Evolutionary conservation across 108 stramenopile species (phyloP).

Genomic region (Nitzschia sp.): DNA sequence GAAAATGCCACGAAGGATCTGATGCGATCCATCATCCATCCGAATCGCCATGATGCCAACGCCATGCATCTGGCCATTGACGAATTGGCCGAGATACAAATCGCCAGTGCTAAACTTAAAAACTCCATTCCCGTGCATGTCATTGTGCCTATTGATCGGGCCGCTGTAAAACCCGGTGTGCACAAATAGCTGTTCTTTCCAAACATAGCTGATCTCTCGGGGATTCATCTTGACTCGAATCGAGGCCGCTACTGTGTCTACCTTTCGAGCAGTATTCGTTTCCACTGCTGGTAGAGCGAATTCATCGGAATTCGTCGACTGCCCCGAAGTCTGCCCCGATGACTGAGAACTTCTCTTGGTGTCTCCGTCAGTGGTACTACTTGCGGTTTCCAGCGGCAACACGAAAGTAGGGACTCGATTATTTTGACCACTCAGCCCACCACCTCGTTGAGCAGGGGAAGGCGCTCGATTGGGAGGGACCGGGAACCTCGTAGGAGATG

Average conservation of each 20-base stretch:
- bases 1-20: constrained; percentile 16
- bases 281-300: too few species aligned
- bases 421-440: not conserved
- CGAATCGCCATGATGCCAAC: constrained; percentile 8
- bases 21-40: not conserved
- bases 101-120: constrained; percentile 27
- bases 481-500: not conserved
- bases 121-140: constrained; percentile 26
- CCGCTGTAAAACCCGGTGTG: constrained; percentile 19
- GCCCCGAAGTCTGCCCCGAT: not conserved
- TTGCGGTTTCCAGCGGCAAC: not conserved
- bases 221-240: constrained; percentile 21
- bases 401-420: not conserved
- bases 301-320: not conserved
- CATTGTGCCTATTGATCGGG: not conserved
- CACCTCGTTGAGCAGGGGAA: not conserved
- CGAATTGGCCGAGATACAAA: constrained; percentile 23
- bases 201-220: not conserved
- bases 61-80: constrained; percentile 10
- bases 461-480: not conserved
- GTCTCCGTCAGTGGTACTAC: too few species aligned
- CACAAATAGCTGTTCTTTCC: not conserved
- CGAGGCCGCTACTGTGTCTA: not conserved
- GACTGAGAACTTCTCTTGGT: not conserved
- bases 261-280: too few species aligned